Percentiles rank a stretch among this genome's conserved stretches.
Conservation (phyloP, 1,284 basidiomycete species). For the Macrocystidia cucumis region DNA sequence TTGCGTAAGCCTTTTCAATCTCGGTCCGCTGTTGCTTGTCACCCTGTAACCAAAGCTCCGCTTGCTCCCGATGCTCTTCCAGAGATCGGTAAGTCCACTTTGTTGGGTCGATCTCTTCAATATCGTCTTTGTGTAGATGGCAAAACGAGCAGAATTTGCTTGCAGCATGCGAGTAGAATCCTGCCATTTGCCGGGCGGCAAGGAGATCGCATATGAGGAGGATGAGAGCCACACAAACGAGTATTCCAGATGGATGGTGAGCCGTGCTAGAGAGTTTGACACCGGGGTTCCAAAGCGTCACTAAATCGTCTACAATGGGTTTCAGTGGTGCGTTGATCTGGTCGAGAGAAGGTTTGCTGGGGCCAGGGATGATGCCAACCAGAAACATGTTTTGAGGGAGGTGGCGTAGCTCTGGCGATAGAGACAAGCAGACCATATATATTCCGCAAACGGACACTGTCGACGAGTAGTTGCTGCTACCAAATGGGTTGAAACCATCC, state of each 20-base stretch:
- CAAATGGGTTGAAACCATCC: constrained; percentile 25
- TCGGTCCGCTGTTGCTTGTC: constrained; percentile 9
- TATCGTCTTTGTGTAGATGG: constrained; percentile 14
- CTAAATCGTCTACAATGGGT: constrained; percentile 35
- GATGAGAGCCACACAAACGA: constrained; percentile 16
- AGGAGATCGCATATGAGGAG: constrained; percentile 27
- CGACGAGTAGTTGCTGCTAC: constrained; percentile 19
- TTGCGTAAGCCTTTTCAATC: constrained; percentile 3
- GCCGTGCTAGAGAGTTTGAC: constrained; percentile 14
- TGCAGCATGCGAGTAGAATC: constrained; percentile 17
- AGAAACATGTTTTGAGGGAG: constrained; percentile 27
- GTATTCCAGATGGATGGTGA: constrained; percentile 13
- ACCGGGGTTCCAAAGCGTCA: constrained; percentile 27
- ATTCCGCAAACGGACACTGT: constrained; percentile 18
- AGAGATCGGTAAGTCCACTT: constrained; percentile 14
- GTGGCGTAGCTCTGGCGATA: constrained; percentile 23
- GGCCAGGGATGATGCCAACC: constrained; percentile 27
- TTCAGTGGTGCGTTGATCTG: constrained; percentile 21
- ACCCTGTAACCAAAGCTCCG: constrained; percentile 16
- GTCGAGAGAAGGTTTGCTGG: constrained; percentile 17
- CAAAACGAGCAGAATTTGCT: constrained; percentile 27
- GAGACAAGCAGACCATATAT: constrained; percentile 27
- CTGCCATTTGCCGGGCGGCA: constrained; percentile 24
- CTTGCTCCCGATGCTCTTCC: constrained; percentile 13
- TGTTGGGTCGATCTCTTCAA: constrained; percentile 18